These are phyloP conservation scores for Cyberlindnera mississippiensis DNA, from an alignment of 805 yeast genomes.

Conservation along the genomic window DNA sequence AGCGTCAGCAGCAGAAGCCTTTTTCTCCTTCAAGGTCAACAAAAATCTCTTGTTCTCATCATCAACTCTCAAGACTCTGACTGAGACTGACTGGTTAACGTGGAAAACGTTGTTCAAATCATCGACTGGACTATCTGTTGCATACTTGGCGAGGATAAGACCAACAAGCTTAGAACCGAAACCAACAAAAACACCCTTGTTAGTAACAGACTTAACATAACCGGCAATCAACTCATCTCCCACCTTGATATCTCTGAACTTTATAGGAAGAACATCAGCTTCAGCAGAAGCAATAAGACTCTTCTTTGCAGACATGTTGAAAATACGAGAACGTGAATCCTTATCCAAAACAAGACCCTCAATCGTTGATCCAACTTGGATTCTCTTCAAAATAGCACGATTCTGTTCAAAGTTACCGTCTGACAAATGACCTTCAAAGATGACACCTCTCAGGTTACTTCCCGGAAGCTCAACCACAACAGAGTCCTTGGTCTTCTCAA, in stretches of 20 bases:
- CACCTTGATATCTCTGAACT: slow-evolving; percentile 53
- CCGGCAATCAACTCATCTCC: slow-evolving; percentile 57
- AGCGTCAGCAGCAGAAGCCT: slow-evolving; percentile 24
- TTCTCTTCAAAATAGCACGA: slow-evolving; percentile 58
- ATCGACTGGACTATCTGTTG: slow-evolving; percentile 48
- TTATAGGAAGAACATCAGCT: slow-evolving; percentile 47
- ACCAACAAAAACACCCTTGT: slow-evolving; percentile 75
- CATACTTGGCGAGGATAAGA: slow-evolving; percentile 70
- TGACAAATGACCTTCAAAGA: slow-evolving; percentile 69
- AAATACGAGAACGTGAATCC: slow-evolving; percentile 55
- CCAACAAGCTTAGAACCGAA: slow-evolving; percentile 83
- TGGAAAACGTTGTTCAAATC: slow-evolving; percentile 53
- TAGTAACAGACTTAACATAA: slow-evolving; percentile 72
- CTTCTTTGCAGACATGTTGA: slow-evolving; percentile 60
- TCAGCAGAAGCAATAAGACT: slow-evolving; percentile 65
- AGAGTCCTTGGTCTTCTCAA: slow-evolving; percentile 74
- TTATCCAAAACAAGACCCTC: slow-evolving; percentile 66
- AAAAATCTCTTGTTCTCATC: slow-evolving; percentile 67
- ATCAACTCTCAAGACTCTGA: slow-evolving; percentile 64
- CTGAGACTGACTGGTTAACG: slow-evolving; percentile 67
- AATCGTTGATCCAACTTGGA: slow-evolving; percentile 56
- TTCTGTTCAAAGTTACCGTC: slow-evolving; percentile 75
- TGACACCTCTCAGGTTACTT: slow-evolving; percentile 59
- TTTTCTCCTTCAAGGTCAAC: slow-evolving; percentile 50
- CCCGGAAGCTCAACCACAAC: slow-evolving; percentile 54